Percentiles rank a stretch among this genome's conserved stretches.
Conservation (phyloP, 2,329 filamentous ascomycete species). For the Neofusicoccum kwambonambiense region DNA sequence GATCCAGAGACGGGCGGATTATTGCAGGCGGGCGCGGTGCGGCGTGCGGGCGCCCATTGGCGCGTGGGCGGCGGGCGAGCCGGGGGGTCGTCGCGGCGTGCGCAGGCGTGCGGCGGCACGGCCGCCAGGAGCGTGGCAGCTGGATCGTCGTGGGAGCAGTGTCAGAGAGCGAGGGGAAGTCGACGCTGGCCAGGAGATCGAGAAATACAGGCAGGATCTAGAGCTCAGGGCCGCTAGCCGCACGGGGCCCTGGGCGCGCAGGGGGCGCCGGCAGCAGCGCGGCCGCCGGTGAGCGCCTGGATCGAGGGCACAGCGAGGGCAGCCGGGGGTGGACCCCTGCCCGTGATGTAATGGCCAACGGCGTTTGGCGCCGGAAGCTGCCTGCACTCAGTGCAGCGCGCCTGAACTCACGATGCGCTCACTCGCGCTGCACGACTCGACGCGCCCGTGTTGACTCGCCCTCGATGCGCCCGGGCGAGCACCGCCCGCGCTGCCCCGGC, state of each 20-base stretch:
- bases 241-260: neutral
- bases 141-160: constrained; percentile 9
- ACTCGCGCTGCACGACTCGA: constrained; percentile 1
- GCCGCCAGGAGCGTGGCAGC: constrained; percentile 10
- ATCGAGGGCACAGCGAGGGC: constrained; percentile 2
- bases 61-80: neutral
- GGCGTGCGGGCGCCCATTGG: neutral
- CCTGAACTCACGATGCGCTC: constrained; percentile 9
- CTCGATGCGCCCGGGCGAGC: neutral
- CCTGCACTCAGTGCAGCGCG: constrained; percentile 3
- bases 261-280: constrained; percentile 3
- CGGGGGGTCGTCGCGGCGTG: neutral
- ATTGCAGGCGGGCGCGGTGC: constrained; percentile 7
- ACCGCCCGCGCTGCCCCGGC: neutral
- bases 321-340: constrained; percentile 6
- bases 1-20: constrained; percentile 7
- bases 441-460: constrained; percentile 3
- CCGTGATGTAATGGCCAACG: constrained; percentile 17
- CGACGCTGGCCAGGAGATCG: constrained; percentile 12
- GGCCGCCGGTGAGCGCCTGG: constrained; percentile 2
- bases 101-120: neutral
- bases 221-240: constrained; percentile 7
- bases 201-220: constrained; percentile 13
- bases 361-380: constrained; percentile 15
- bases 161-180: constrained; percentile 6